Evolutionary conservation across 305 asterid genomes (phyloP).

Genomic region (Coffea humblotiana): DNA sequence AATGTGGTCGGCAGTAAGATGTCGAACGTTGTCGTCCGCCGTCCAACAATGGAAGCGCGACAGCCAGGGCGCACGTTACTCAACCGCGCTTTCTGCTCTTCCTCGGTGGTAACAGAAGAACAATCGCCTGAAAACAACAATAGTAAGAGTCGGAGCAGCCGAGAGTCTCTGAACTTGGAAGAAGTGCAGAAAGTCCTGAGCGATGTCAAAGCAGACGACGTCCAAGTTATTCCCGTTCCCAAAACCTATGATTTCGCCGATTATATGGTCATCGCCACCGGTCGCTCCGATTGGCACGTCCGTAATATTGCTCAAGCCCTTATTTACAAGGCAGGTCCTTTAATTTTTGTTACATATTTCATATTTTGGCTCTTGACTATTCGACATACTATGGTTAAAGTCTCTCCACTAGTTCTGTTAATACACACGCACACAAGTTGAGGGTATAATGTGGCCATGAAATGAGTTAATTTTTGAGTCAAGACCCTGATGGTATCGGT

Average conservation of each 20-base stretch:
- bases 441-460: not conserved
- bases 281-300: conserved; percentile 91
- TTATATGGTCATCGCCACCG: conserved; percentile 87
- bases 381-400: not conserved
- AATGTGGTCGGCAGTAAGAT: conserved; percentile 59
- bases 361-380: not conserved
- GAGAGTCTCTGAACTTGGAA: conserved; percentile 61
- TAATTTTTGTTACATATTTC: too few species aligned
- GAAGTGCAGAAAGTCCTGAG: conserved; percentile 76
- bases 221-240: conserved; percentile 62
- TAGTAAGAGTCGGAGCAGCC: conserved; percentile 10
- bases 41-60: conserved; percentile 27
- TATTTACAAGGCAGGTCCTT: conserved; percentile 34
- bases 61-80: conserved; percentile 21
- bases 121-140: not conserved
- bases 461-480: not conserved
- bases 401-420: not conserved
- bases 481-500: not conserved
- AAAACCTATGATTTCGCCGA: conserved; percentile 66
- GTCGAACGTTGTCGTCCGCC: conserved; percentile 37
- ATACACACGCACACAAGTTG: not conserved
- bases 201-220: conserved; percentile 87
- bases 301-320: conserved; percentile 94
- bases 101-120: conserved; percentile 15
- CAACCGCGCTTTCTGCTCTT: conserved; percentile 35